Evolutionary conservation across 352 stramenopile species (phyloP).

Genomic region (Blastocystis sp.): DNA sequence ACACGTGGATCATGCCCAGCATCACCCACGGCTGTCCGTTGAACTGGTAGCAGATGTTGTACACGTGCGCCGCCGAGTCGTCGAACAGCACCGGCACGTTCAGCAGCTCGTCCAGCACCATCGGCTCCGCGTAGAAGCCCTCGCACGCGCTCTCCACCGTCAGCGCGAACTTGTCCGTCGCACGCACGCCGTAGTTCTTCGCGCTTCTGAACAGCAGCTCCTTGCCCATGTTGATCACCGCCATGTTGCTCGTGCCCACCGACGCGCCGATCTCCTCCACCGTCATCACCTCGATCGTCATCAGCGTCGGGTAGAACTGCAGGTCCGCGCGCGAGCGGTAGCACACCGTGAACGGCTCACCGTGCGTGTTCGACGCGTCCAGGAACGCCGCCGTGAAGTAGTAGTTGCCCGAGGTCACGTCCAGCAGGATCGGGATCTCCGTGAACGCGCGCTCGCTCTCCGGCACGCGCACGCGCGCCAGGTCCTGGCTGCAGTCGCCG

Average conservation of each 20-base stretch:
- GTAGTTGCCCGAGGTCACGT: slow-evolving; percentile 37
- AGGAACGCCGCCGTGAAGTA: slow-evolving; percentile 61
- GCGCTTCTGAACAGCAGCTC: slow-evolving; percentile 16
- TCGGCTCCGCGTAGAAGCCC: neutral
- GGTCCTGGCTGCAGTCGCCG: slow-evolving; percentile 23
- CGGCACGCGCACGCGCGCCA: slow-evolving; percentile 25
- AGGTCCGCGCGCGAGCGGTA: slow-evolving; percentile 58
- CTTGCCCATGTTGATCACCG: slow-evolving; percentile 23
- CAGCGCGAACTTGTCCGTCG: slow-evolving; percentile 19
- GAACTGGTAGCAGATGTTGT: slow-evolving; percentile 68
- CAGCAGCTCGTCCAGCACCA: neutral
- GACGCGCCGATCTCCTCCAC: slow-evolving; percentile 28
- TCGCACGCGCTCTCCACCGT: neutral
- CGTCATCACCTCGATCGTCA: slow-evolving; percentile 53
- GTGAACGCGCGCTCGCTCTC: neutral
- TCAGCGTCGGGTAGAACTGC: slow-evolving; percentile 55
- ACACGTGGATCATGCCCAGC: slow-evolving; percentile 31
- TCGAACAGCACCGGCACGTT: slow-evolving; percentile 31
- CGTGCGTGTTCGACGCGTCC: slow-evolving; percentile 17
- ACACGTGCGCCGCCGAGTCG: neutral
- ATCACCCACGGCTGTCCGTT: slow-evolving; percentile 6
- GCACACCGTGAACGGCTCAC: slow-evolving; percentile 34
- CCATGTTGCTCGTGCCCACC: slow-evolving; percentile 7
- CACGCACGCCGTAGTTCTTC: slow-evolving; percentile 47
- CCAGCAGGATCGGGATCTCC: slow-evolving; percentile 50